These are phyloP conservation scores for Claviceps pusilla DNA, from an alignment of 2,329 filamentous ascomycete genomes.

Conservation along the genomic window DNA sequence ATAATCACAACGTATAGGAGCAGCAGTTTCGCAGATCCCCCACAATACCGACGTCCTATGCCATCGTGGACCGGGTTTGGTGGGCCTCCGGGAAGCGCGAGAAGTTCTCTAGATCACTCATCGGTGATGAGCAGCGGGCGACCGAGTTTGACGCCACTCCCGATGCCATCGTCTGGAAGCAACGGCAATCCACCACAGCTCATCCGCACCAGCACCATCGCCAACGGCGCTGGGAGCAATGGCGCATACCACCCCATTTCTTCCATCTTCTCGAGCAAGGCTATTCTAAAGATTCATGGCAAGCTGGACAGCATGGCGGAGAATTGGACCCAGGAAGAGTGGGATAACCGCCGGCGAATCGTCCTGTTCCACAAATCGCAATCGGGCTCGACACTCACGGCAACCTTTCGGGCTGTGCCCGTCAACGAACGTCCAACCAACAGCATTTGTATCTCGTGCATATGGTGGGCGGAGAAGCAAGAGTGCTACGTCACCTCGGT, in stretches of 20 bases:
- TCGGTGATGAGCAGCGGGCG: slow-evolving; percentile 25
- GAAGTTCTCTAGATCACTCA: slow-evolving; percentile 26
- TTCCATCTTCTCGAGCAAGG: slow-evolving; percentile 64
- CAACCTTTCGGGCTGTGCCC: slow-evolving; percentile 64
- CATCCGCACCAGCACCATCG: slow-evolving; percentile 41
- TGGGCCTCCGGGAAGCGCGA: slow-evolving; percentile 24
- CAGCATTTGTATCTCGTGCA: slow-evolving; percentile 92
- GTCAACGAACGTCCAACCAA: slow-evolving; percentile 66
- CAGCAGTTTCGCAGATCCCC: slow-evolving; percentile 32
- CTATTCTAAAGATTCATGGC: slow-evolving; percentile 68
- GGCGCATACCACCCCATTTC: slow-evolving; percentile 61
- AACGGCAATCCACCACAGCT: slow-evolving; percentile 28
- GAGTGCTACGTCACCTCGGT: slow-evolving; percentile 93
- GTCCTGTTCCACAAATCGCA: slow-evolving; percentile 81
- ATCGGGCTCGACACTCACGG: slow-evolving; percentile 63
- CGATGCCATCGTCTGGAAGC: slow-evolving; percentile 27
- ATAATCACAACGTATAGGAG: slow-evolving; percentile 43
- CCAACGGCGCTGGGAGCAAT: slow-evolving; percentile 20
- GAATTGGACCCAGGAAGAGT: slow-evolving; percentile 72
- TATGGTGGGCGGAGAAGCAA: slow-evolving; percentile 84
- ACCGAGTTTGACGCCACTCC: slow-evolving; percentile 32
- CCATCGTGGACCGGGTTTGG: slow-evolving; percentile 30
- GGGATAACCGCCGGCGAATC: slow-evolving; percentile 61
- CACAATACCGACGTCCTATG: slow-evolving; percentile 26
- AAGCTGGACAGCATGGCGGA: slow-evolving; percentile 74